Evolutionary conservation across 805 yeast species (phyloP).

Genomic region (Blastobotrys peoriensis): DNA sequence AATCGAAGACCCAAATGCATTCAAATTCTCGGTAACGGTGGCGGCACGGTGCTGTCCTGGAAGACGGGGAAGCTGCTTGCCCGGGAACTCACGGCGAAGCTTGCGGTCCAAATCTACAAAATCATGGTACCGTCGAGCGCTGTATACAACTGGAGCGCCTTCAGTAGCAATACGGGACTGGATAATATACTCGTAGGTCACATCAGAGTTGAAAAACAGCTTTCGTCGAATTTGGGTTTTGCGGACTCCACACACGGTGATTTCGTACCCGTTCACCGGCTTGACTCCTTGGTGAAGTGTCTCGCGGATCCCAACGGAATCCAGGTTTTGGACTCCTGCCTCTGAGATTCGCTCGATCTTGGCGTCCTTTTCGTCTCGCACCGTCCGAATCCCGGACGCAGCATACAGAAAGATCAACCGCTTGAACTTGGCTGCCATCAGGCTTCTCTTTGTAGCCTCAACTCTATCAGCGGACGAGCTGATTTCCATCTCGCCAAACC

Average conservation of each 20-base stretch:
- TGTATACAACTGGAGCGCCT: slow-evolving; percentile 37
- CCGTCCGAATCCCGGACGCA: slow-evolving; percentile 67
- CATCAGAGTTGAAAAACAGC: slow-evolving; percentile 19
- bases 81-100: slow-evolving; percentile 57
- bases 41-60: slow-evolving; percentile 47
- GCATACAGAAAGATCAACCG: slow-evolving; percentile 60
- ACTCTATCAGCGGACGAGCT: slow-evolving; percentile 71
- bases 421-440: slow-evolving; percentile 54
- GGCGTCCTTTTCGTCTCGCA: slow-evolving; percentile 27
- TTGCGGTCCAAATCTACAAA: slow-evolving; percentile 52
- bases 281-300: slow-evolving; percentile 19
- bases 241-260: slow-evolving; percentile 67
- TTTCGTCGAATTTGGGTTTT: slow-evolving; percentile 26
- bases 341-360: slow-evolving; percentile 19
- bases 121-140: slow-evolving; percentile 60
- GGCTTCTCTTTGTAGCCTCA: slow-evolving; percentile 58
- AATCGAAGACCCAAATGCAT: neutral
- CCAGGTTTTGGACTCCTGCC: slow-evolving; percentile 18
- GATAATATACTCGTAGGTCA: slow-evolving; percentile 28
- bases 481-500: slow-evolving; percentile 65
- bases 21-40: neutral
- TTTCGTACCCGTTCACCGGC: slow-evolving; percentile 49
- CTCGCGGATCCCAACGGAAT: slow-evolving; percentile 14
- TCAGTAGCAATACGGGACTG: slow-evolving; percentile 23
- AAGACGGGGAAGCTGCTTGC: slow-evolving; percentile 52